Evolutionary conservation across 805 yeast genomes (phyloP).

Genomic region (Suhomyces emberorum): DNA sequence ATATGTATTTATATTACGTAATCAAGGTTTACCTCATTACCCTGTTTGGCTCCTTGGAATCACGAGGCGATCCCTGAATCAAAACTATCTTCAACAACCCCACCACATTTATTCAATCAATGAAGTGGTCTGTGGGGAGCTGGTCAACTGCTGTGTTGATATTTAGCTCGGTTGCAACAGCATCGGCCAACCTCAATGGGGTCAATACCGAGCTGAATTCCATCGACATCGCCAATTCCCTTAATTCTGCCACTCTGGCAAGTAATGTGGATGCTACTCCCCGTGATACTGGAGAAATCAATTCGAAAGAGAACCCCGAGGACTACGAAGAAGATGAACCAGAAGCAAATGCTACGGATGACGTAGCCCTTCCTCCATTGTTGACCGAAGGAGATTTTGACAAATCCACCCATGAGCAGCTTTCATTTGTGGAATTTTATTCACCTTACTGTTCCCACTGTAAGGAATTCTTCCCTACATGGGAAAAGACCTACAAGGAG

Average conservation of each 20-base stretch:
- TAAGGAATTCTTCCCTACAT: constrained; percentile 69
- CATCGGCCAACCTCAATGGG: not conserved
- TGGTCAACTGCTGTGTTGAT: not conserved
- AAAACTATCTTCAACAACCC: no score
- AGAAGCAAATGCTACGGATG: not conserved
- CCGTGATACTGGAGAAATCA: not conserved
- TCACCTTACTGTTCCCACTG: constrained; percentile 92
- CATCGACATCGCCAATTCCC: no score
- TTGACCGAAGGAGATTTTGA: constrained; percentile 53
- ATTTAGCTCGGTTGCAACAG: not conserved
- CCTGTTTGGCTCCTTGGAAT: no score
- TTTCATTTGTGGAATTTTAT: constrained; percentile 80
- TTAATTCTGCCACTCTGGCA: no score
- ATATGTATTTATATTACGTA: no score
- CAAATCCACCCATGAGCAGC: constrained; percentile 44
- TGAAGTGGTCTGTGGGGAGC: not conserved
- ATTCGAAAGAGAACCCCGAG: not conserved
- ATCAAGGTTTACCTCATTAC: no score
- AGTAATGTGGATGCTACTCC: no score
- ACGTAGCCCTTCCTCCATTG: constrained; percentile 43
- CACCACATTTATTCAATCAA: not conserved
- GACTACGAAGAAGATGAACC: constrained; percentile 1
- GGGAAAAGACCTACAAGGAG: constrained; percentile 64
- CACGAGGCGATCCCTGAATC: no score
- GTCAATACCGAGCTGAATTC: no score